Conservation (phyloP, 2,329 filamentous ascomycete genomes). For the Claviceps spartinae region DNA sequence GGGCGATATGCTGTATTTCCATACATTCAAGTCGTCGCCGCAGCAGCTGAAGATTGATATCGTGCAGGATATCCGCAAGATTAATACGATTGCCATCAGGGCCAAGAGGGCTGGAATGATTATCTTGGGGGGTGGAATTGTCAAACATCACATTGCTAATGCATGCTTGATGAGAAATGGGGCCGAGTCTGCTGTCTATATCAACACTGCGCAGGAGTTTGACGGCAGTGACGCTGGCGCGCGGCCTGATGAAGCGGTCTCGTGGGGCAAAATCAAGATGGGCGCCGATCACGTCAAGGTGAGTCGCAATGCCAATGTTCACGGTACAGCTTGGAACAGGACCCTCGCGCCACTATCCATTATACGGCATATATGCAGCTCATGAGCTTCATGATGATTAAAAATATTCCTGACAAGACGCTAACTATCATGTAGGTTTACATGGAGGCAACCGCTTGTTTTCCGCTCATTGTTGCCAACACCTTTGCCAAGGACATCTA, state of each 20-base stretch:
- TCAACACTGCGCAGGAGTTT: constrained; percentile 96
- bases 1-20: constrained; percentile 97
- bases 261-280: constrained; percentile 95
- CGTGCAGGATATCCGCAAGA: constrained; percentile 80
- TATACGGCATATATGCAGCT: too few species aligned
- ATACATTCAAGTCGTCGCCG: constrained; percentile 84
- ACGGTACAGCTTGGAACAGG: too few species aligned
- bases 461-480: constrained; percentile 53
- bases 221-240: constrained; percentile 95
- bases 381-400: not conserved
- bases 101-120: constrained; percentile 90
- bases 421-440: constrained; percentile 35
- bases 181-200: constrained; percentile 90
- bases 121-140: constrained; percentile 81
- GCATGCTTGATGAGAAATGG: constrained; percentile 96
- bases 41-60: constrained; percentile 75
- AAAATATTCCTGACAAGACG: not conserved
- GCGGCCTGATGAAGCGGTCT: constrained; percentile 88
- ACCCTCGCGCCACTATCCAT: too few species aligned
- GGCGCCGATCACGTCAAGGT: constrained; percentile 85
- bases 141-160: constrained; percentile 98
- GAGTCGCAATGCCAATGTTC: constrained; percentile 10
- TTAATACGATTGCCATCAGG: constrained; percentile 82
- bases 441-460: constrained; percentile 49
- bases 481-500: constrained; percentile 46